Conservation (phyloP, 371 early-diverging fungal genomes). For the Zopfochytrium polystomum region DNA sequence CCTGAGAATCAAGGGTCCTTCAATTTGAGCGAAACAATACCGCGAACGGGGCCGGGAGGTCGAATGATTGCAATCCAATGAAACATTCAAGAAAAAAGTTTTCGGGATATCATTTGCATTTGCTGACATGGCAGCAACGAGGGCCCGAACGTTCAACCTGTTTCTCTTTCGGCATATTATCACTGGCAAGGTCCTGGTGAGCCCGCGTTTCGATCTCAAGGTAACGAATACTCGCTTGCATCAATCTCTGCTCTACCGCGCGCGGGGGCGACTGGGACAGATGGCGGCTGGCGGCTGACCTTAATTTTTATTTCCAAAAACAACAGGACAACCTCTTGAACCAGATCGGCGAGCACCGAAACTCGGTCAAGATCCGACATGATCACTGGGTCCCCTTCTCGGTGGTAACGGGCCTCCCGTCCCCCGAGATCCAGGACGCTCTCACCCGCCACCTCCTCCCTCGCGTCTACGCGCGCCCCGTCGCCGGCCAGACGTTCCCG, state of each 20-base stretch:
- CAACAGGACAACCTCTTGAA: conserved; percentile 21
- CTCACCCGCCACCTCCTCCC: conserved; percentile 6
- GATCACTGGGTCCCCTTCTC: conserved; percentile 53
- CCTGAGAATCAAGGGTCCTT: no score
- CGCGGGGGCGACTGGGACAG: no score
- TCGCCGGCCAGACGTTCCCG: not conserved
- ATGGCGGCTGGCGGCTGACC: no score
- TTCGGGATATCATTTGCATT: no score
- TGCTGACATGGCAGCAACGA: no score
- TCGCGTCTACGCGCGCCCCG: conserved; percentile 5
- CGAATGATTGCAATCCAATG: no score
- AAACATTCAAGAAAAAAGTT: no score
- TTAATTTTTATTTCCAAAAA: no score
- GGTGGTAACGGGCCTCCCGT: conserved; percentile 36
- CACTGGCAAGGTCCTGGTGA: conserved; percentile 38
- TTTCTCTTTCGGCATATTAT: conserved; percentile 44
- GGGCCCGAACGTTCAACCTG: conserved; percentile 39
- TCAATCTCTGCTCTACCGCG: not conserved
- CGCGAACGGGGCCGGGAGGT: no score
- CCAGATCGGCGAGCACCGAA: conserved; percentile 44
- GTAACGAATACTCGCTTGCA: conserved; percentile 17
- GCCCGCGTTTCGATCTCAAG: conserved; percentile 29
- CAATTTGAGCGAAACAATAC: no score
- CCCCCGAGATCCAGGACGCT: conserved; percentile 2
- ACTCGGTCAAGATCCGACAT: conserved; percentile 27